Conservation (phyloP, 140 eudicot genomes). For the Anethum foeniculum region DNA sequence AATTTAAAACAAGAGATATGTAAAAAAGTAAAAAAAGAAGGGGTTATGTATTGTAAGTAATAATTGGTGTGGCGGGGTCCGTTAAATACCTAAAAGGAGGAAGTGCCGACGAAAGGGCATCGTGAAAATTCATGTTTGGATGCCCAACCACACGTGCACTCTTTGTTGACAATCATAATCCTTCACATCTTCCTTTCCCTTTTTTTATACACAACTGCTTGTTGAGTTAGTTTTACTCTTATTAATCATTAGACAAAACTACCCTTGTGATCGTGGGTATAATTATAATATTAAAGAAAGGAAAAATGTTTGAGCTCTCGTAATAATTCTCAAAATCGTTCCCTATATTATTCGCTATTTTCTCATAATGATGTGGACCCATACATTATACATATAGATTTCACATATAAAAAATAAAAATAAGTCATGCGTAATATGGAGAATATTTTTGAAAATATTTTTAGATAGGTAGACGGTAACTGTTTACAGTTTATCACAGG, state of each 20-base stretch:
- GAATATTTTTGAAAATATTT: too few species aligned
- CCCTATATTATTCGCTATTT: too few species aligned
- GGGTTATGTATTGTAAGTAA: background rate
- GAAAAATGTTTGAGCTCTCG: too few species aligned
- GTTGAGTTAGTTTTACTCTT: background rate
- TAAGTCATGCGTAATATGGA: too few species aligned
- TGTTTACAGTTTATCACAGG: background rate
- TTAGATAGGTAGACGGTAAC: too few species aligned
- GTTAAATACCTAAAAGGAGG: background rate
- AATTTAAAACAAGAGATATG: too few species aligned
- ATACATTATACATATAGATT: too few species aligned
- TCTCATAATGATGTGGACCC: too few species aligned
- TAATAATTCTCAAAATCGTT: too few species aligned
- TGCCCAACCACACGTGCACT: slow-evolving; percentile 48
- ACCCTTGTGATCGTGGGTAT: background rate
- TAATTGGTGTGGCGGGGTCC: slow-evolving; percentile 3
- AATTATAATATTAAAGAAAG: too few species aligned
- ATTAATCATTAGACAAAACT: background rate
- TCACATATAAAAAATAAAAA: too few species aligned
- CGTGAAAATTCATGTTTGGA: slow-evolving; percentile 16
- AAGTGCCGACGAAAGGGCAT: slow-evolving; percentile 23
- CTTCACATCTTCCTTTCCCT: background rate
- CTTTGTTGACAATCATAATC: slow-evolving; percentile 10
- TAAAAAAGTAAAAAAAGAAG: too few species aligned
- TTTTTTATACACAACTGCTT: background rate